Percentiles rank a stretch among this genome's conserved stretches.
These are phyloP conservation scores for Cercospora beticola DNA, from an alignment of 2,329 filamentous ascomycete genomes.

Conservation along the genomic window DNA sequence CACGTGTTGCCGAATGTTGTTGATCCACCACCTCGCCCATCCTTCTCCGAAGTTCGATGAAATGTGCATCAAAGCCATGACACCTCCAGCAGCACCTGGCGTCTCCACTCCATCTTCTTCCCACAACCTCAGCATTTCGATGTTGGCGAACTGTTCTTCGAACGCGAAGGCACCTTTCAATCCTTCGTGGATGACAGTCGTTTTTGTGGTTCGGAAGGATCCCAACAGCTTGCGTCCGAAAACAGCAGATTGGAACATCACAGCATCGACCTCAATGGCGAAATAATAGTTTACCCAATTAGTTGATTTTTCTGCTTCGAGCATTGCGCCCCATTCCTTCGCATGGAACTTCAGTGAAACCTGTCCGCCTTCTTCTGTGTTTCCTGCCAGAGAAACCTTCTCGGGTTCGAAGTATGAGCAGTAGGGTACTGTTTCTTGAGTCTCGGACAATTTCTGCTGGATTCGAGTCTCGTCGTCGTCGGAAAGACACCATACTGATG, in stretches of 20 bases:
- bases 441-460: constrained; percentile 46
- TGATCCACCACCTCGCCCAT: constrained; percentile 48
- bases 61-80: constrained; percentile 48
- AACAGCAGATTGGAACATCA: constrained; percentile 48
- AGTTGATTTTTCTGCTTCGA: constrained; percentile 40
- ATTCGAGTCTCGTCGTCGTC: constrained; percentile 45
- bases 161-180: constrained; percentile 44
- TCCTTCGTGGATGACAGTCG: constrained; percentile 47
- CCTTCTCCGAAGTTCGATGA: constrained; percentile 45
- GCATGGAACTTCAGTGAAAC: constrained; percentile 45
- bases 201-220: constrained; percentile 46
- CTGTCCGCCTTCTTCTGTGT: constrained; percentile 27
- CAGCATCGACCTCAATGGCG: constrained; percentile 34
- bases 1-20: constrained; percentile 40
- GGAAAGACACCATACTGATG: constrained; percentile 48
- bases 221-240: constrained; percentile 47
- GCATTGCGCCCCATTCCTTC: constrained; percentile 37
- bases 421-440: constrained; percentile 46
- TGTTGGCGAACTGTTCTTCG: constrained; percentile 51
- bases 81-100: constrained; percentile 40
- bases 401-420: constrained; percentile 47
- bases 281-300: constrained; percentile 51
- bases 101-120: constrained; percentile 42
- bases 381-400: constrained; percentile 44
- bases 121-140: constrained; percentile 50